Conservation (phyloP, 2,329 filamentous ascomycete genomes). For the Tolypocladium amazonense region DNA sequence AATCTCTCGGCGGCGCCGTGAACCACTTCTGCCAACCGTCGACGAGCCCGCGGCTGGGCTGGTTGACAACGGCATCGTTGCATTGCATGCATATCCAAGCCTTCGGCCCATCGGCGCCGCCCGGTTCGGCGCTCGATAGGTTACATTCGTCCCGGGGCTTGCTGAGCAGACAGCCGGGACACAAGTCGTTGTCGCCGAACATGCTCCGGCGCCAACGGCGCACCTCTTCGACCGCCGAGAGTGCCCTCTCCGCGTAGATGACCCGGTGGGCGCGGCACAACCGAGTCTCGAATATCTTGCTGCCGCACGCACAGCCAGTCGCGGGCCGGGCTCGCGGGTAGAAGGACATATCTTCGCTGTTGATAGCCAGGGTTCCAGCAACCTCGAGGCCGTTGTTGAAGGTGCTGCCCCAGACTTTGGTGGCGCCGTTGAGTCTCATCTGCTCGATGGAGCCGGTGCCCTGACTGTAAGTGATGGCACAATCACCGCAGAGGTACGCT, state of each 20-base stretch:
- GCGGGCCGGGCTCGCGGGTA: conserved; percentile 2
- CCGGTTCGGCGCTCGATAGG: neutral
- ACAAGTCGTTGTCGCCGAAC: conserved; percentile 15
- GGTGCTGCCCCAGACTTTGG: conserved; percentile 16
- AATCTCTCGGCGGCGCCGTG: neutral
- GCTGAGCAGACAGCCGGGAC: conserved; percentile 18
- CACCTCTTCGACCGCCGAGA: conserved; percentile 12
- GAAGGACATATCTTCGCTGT: neutral
- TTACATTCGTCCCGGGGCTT: conserved; percentile 1
- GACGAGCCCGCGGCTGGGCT: neutral
- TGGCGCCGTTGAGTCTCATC: conserved; percentile 4
- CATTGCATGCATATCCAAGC: conserved; percentile 25
- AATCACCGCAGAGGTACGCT: conserved; percentile 23
- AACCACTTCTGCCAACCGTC: neutral
- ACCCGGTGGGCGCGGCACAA: conserved; percentile 26
- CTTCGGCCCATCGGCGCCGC: neutral
- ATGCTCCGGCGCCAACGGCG: conserved; percentile 13
- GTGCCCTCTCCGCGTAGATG: conserved; percentile 12
- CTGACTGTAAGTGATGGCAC: conserved; percentile 8
- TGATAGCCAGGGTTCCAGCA: neutral
- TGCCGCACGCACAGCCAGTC: conserved; percentile 27
- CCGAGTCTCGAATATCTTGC: conserved; percentile 19
- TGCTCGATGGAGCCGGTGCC: neutral
- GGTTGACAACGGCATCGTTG: conserved; percentile 7
- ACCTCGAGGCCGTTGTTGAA: neutral